phyloP scores from a whole-genome alignment of 2,329 filamentous ascomycete species.

The Colletotrichum spaethianum region DNA sequence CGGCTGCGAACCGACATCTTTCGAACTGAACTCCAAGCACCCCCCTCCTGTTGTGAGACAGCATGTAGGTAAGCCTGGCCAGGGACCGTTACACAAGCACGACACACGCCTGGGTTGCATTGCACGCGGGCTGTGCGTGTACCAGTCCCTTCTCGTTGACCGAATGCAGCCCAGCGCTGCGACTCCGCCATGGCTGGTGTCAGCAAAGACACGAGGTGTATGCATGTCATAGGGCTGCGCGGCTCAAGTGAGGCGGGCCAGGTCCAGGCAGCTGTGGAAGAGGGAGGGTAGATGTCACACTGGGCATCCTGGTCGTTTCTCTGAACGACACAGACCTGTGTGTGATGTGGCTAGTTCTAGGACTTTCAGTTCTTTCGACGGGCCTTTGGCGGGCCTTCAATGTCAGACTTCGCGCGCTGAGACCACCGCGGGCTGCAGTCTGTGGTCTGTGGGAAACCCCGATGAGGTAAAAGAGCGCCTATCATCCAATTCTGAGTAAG shows the following conservation, averaged over 20 bases:
- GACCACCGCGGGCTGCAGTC: not conserved
- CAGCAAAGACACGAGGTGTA: constrained; percentile 3
- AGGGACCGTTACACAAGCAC: not conserved
- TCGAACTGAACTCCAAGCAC: not conserved
- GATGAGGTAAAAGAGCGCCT: too few species aligned
- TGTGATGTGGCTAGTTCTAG: not conserved
- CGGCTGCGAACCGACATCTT: not conserved
- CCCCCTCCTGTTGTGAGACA: not conserved
- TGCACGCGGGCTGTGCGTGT: not conserved
- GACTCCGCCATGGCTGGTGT: not conserved
- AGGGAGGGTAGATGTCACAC: not conserved
- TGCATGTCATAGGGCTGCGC: constrained; percentile 36
- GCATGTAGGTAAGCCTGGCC: not conserved
- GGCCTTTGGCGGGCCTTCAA: not conserved
- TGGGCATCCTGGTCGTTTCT: not conserved
- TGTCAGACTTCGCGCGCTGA: too few species aligned
- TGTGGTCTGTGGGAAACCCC: not conserved
- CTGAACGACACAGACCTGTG: not conserved
- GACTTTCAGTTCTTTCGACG: not conserved
- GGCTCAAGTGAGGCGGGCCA: constrained; percentile 21
- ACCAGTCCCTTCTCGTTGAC: not conserved
- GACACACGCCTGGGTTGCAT: not conserved
- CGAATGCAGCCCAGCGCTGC: not conserved
- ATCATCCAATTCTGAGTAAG: not conserved
- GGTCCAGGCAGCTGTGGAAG: not conserved